phyloP scores from a whole-genome alignment of 768 basidiomycete species.

The Lactifluus subvellereus region DNA sequence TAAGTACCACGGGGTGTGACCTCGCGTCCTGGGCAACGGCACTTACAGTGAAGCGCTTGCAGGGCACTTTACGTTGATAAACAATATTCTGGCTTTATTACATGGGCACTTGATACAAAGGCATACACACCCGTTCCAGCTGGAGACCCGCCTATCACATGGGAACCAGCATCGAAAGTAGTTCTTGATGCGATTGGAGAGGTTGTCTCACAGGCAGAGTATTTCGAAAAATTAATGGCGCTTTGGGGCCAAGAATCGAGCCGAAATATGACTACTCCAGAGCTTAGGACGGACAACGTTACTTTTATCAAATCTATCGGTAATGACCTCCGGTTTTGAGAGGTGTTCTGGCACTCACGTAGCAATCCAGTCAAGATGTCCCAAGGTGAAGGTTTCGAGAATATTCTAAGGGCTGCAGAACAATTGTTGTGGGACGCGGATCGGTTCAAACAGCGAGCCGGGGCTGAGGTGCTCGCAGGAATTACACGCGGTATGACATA shows the following conservation, averaged over 20 bases:
- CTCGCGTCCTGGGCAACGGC: not conserved
- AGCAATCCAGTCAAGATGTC: slow-evolving; percentile 58
- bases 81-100: slow-evolving; percentile 68
- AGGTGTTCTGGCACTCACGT: slow-evolving; percentile 10
- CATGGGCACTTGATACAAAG: slow-evolving; percentile 61
- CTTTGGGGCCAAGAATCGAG: slow-evolving; percentile 82
- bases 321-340: slow-evolving; percentile 27
- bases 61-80: slow-evolving; percentile 64
- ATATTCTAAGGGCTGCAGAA: slow-evolving; percentile 51
- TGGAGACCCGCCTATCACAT: slow-evolving; percentile 37
- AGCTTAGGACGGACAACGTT: slow-evolving; percentile 51
- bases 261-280: slow-evolving; percentile 44
- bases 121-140: slow-evolving; percentile 45
- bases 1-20: not conserved
- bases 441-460: slow-evolving; percentile 82
- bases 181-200: slow-evolving; percentile 48
- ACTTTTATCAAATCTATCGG: slow-evolving; percentile 46
- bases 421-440: slow-evolving; percentile 57
- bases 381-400: slow-evolving; percentile 46
- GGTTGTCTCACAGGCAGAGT: slow-evolving; percentile 43
- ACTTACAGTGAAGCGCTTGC: not conserved
- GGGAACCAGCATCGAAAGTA: slow-evolving; percentile 50
- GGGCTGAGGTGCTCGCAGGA: slow-evolving; percentile 68
- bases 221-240: slow-evolving; percentile 52
- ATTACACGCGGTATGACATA: slow-evolving; percentile 58